Evolutionary conservation across 257 asterid species (phyloP).

Genomic region (Solanum neorickii): DNA sequence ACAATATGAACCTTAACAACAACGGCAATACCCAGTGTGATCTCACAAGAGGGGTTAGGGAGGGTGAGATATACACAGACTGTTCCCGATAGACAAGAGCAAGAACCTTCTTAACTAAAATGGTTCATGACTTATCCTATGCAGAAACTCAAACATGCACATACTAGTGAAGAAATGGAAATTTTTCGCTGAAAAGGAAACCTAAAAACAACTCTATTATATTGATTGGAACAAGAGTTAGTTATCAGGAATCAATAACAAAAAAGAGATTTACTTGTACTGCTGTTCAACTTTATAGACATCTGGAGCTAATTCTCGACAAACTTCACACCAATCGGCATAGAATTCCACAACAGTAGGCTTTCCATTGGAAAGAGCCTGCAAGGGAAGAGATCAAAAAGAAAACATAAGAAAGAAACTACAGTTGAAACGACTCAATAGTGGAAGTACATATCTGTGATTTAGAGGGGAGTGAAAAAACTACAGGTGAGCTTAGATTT

Average conservation of each 20-base stretch:
- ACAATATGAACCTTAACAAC: background rate
- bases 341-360: conserved; percentile 98
- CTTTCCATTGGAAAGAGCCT: conserved; percentile 91
- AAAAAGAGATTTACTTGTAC: conserved; percentile 45
- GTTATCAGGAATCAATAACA: background rate
- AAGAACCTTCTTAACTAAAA: background rate
- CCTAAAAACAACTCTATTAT: background rate
- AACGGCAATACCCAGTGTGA: background rate
- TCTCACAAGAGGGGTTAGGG: background rate
- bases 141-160: background rate
- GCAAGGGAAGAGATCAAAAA: background rate
- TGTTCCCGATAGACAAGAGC: background rate
- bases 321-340: conserved; percentile 99
- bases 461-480: background rate
- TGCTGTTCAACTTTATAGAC: conserved; percentile 78
- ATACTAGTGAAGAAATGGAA: background rate
- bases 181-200: background rate
- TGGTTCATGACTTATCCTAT: background rate
- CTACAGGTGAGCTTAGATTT: background rate
- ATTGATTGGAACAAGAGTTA: background rate
- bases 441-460: background rate
- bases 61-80: background rate
- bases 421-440: background rate
- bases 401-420: background rate
- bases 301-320: conserved; percentile 81